Conservation (phyloP, 164 flowering plant species). For the Paratinospora sagittata region DNA sequence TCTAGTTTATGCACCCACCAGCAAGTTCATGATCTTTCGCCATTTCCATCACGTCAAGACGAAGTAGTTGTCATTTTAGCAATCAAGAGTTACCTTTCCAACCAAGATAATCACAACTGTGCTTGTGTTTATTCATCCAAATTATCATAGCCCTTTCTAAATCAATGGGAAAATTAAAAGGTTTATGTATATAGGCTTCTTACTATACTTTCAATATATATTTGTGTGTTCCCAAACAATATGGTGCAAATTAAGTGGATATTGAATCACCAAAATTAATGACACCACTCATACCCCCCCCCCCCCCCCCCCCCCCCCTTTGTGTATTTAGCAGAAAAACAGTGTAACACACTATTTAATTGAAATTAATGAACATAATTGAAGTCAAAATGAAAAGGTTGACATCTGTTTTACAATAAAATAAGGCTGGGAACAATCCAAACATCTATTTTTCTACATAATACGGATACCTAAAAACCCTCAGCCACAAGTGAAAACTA, state of each 20-base stretch:
- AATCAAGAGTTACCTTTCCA: neutral
- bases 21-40: neutral
- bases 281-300: neutral
- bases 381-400: neutral
- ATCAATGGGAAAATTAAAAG: neutral
- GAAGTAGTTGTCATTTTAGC: neutral
- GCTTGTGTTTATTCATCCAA: neutral
- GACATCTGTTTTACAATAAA: neutral
- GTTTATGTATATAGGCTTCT: neutral
- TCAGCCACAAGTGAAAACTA: neutral
- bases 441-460: neutral
- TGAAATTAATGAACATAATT: neutral
- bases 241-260: neutral
- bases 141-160: neutral
- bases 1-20: constrained; percentile 4
- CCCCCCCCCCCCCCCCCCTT: neutral
- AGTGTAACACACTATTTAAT: neutral
- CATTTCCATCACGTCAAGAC: neutral
- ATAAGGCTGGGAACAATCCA: neutral
- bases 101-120: neutral
- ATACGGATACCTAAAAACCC: neutral
- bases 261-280: neutral
- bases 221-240: neutral
- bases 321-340: too few relatives aligned
- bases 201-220: neutral